Evolutionary conservation across 2,329 filamentous ascomycete genomes (phyloP), one percentile per base, ranked within the genome.

Genomic region (Thelonectria blattea): DNA sequence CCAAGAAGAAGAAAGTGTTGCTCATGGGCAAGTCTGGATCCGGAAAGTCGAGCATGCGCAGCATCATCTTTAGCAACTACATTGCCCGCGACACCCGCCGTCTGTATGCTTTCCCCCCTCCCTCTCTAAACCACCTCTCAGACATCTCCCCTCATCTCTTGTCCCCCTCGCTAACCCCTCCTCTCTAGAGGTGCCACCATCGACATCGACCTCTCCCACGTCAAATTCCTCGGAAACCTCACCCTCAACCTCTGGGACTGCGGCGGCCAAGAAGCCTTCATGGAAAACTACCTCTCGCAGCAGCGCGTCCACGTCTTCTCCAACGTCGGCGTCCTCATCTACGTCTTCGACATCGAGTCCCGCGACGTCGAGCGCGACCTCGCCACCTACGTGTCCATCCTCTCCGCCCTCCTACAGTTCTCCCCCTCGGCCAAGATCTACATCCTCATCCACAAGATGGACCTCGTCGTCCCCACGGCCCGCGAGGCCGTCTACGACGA

Each of bases 221-320:
- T 98, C 78, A 97, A 97, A 77, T 99, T 99, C 80, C 91, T 99
- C 80, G 95, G 95, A 54, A 98, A 98, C 76, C 83, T 99, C 54
- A 97, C 95, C 55, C 85, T 99, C 70, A 98, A 99, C 78, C 86
- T 99, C 17, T 99, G 95, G 95, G 95, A 99, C 79, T 99, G 95
- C 76, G 95, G 95, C 80, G 95, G 94, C 60, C 95, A 99, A 81
- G 95, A 98, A 78, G 94, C 94, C 39, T 99, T 99, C 75, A 97
- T 97, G 84, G 95, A 98, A 74, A 97, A 96, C 76, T 99, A 98
- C 80, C 89, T 99, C 63, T 93, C 91, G 15, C 92, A 96, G 72
- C 95, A 98, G 79, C 91, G 95, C 61, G 89, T 92, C 57, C 95
- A 98, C 78, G 94, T 99, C 76, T 99, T 99, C 80, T 92, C 90